Evolutionary conservation across 768 basidiomycete species (phyloP), one percentile per base, ranked within the genome.

Genomic region (Dictyophora rubrovolvata): DNA sequence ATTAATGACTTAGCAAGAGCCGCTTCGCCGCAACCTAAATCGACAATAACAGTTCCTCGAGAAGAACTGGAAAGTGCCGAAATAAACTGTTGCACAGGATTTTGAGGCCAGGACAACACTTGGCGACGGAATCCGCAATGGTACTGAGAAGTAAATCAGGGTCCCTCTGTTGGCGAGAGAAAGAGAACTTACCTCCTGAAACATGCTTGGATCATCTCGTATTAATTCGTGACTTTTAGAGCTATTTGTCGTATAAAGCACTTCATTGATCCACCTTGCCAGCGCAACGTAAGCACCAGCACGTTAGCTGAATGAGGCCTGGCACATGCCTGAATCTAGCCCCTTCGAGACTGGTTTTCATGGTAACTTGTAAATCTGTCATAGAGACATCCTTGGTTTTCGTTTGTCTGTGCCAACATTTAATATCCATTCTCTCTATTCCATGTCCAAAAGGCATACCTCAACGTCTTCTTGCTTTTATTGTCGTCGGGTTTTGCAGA

Each of bases 1-100:
- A 82, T 72, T 35, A 99, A 77, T 2, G 79, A 75, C 46, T 79
- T 83, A 0, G 94, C 93, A 28, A 99, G 77, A 7, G 86, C 80
- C 21, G 93, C 96, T 69, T 97, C 94, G 22, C 96, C 96, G 65
- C 93, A 97, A 11, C 96, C 96, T 35, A 99, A 77, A 73, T 99
- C 96, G 35, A 84, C 93, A 53, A 99, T 83, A 64, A 97, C 76
- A 0, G 86, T 83, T 63, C 77, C 78, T 18, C 75, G 60, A 5
- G 90, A 80, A 68, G 85, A 87, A 1, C 78, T 70, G 0, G 83
- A 80, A 53, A 97, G 77, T 16, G 71, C 64, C 2, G 79, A 75
- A 55, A 87, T 81, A 69, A 93, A 93, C 68, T 88, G 79, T 33
- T 86, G 76, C n/a, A 95, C 85, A 0, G 96, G 95, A 67, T 96